Evolutionary conservation across 495 filamentous ascomycete species (phyloP), one percentile per base, ranked within the genome.

Genomic region (Aspergillus sparsus): DNA sequence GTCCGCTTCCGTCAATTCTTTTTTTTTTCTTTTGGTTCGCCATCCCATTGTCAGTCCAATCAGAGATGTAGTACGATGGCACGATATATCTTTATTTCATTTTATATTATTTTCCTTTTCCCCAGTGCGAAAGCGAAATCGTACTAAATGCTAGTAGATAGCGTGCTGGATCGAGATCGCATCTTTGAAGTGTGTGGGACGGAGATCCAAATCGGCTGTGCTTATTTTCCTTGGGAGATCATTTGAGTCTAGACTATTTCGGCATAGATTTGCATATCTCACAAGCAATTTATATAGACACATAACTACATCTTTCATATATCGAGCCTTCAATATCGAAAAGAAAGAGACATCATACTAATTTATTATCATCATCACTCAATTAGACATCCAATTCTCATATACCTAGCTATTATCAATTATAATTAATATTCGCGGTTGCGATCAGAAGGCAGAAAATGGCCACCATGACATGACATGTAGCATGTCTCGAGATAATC

Each of bases 161-260:
- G 15, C 7, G 18, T 13, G 49, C 34, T 58, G 46, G 35, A 51
- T 58, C 16, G 3, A 27, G 42, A 53, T 60, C 32, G 37, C 53
- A 54, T 46, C 42, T 61, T 55, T 50, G 15, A 8, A 9, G n/a
- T 18, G 8, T 7, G 44, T n/a, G 13, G 21, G 16, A 16, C 16
- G n/a, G 37, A 7, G 44, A 47, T 47, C 27, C n/a, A 47, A 27
- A 27, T 27, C 21, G 21, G 21, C 21, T 3, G 21, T 27, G 21
- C 21, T 27, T 27, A 27, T 27, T 27, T 27, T 27, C 3, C 21
- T 27, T 27, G 21, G 44, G 32, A 5, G 32, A 36, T 53, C 32
- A 27, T 32, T 35, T 2, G 15, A 45, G 55, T 39, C 55, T 51
- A 55, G 45, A 39, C 46, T 44, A 13, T 32, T 13, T 6, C 21